Evolutionary conservation across 768 basidiomycete genomes (phyloP).

Genomic region (Cystobasidiopsis lactophilus): DNA sequence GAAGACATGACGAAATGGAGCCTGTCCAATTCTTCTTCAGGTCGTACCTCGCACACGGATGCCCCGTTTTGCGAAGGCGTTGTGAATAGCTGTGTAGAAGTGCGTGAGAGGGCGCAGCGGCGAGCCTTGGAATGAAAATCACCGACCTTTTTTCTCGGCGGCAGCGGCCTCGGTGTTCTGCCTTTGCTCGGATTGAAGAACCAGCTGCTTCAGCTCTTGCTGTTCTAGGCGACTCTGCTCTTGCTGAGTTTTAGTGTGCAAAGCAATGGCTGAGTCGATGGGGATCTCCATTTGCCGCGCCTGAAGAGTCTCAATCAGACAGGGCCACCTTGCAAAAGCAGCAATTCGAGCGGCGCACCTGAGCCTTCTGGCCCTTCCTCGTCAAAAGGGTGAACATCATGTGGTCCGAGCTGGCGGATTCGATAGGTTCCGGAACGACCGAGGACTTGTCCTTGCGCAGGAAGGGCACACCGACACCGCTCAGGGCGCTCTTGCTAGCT

Average conservation of each 20-base stretch:
- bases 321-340: neutral
- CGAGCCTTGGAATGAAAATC: too few relatives aligned
- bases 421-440: neutral
- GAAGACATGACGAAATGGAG: too few relatives aligned
- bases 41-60: too few relatives aligned
- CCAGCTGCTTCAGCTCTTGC: constrained; percentile 86
- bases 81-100: too few relatives aligned
- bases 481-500: constrained; percentile 25
- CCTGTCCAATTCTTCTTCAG: too few relatives aligned
- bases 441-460: neutral
- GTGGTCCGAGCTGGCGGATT: constrained; percentile 24
- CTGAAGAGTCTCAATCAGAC: constrained; percentile 26
- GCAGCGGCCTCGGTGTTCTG: neutral
- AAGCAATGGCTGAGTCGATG: constrained; percentile 60
- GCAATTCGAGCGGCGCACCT: constrained; percentile 32
- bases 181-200: constrained; percentile 38
- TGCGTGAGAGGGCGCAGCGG: too few relatives aligned
- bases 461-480: constrained; percentile 23
- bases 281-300: constrained; percentile 75
- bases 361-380: constrained; percentile 80
- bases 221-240: constrained; percentile 88
- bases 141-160: too few relatives aligned
- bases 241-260: constrained; percentile 77
- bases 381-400: constrained; percentile 89
- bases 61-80: too few relatives aligned